Evolutionary conservation across 1,284 basidiomycete species (phyloP).

Genomic region (Cystobasidiaceae sp.): DNA sequence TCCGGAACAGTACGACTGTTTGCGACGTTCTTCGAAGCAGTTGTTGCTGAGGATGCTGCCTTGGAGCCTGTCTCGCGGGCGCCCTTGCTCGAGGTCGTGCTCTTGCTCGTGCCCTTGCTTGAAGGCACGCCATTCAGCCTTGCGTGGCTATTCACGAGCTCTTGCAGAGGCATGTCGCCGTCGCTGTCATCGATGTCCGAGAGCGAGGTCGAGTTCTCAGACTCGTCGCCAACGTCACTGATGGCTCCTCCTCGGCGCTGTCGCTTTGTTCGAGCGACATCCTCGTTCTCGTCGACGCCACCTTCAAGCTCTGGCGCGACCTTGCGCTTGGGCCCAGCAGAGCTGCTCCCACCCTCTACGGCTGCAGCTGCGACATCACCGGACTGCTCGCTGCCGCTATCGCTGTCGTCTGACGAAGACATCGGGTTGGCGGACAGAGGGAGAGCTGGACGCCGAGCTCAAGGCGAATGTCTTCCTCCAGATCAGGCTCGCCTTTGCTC

Average conservation of each 20-base stretch:
- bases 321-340: neutral
- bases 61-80: neutral
- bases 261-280: neutral
- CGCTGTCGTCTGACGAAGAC: slow-evolving; percentile 21
- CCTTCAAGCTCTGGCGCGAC: neutral
- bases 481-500: too few relatives aligned
- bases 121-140: slow-evolving; percentile 1
- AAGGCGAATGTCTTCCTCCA: too few relatives aligned
- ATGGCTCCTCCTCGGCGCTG: neutral
- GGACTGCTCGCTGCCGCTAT: slow-evolving; percentile 23
- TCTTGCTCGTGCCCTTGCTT: slow-evolving; percentile 7
- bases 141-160: slow-evolving; percentile 5
- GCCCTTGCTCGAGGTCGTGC: slow-evolving; percentile 12
- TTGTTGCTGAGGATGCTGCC: neutral
- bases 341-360: slow-evolving; percentile 1
- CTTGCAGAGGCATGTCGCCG: slow-evolving; percentile 10
- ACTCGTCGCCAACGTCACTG: neutral
- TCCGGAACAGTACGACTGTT: slow-evolving; percentile 24
- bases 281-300: slow-evolving; percentile 12
- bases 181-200: slow-evolving; percentile 18
- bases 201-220: slow-evolving; percentile 13
- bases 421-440: too few relatives aligned
- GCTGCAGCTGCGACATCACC: slow-evolving; percentile 1
- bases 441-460: too few relatives aligned
- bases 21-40: neutral